Evolutionary conservation across 2,329 filamentous ascomycete species (phyloP).

Genomic region (Epichloe bromicola): DNA sequence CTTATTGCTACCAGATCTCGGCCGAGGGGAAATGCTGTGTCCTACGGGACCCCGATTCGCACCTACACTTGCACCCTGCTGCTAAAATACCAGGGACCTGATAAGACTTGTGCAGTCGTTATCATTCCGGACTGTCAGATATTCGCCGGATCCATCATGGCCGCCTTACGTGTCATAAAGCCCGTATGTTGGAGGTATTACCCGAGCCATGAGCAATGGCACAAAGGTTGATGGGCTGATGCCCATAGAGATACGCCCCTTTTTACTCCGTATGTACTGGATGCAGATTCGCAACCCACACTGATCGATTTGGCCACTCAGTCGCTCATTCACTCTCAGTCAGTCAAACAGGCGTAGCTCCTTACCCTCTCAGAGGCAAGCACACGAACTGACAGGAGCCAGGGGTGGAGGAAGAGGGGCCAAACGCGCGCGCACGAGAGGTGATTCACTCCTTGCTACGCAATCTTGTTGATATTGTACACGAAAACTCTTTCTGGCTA

Average conservation of each 20-base stretch:
- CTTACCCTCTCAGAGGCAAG: neutral
- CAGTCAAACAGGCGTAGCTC: neutral
- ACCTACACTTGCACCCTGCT: neutral
- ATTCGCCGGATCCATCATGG: neutral
- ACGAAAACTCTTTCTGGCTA: neutral
- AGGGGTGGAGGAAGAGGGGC: neutral
- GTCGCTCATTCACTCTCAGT: neutral
- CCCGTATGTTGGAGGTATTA: neutral
- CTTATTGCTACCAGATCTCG: slow-evolving; percentile 4
- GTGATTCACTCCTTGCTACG: neutral
- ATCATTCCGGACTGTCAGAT: neutral
- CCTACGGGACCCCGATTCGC: neutral
- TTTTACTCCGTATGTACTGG: too few relatives aligned
- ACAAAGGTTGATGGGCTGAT: neutral
- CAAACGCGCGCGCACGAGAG: neutral
- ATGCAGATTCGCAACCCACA: neutral
- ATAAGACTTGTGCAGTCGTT: neutral
- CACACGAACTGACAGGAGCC: neutral
- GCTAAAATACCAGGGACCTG: neutral
- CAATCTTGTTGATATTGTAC: neutral
- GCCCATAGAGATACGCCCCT: neutral
- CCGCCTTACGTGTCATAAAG: neutral
- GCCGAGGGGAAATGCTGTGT: slow-evolving; percentile 4
- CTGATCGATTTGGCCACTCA: neutral
- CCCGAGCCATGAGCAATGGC: neutral